Evolutionary conservation across 2,329 filamentous ascomycete genomes (phyloP), one percentile per base, ranked within the genome.

Genomic region (Colletotrichum sp.): DNA sequence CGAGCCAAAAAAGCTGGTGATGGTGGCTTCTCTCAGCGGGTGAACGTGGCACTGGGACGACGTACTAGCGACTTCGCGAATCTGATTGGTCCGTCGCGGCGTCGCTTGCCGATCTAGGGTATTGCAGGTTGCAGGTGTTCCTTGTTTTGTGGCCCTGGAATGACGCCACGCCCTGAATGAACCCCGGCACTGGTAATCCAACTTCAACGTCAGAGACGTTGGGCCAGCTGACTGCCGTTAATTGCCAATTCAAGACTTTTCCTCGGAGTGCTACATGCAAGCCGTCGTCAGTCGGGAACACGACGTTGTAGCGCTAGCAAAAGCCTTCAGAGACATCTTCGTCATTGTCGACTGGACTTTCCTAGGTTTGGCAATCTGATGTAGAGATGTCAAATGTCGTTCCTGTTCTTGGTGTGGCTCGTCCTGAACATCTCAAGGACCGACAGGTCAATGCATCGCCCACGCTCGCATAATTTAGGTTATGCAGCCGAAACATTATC

Each of bases 111-210:
- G 74, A 65, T 76, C 70, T 52, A 68, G 70, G 73, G 64, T 48
- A 73, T 64, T 73, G 73, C 73, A 68, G 70, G 70, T 69, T 59
- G 70, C 70, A 65, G 26, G 32, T 60, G 26, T 76, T 76, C 65
- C 74, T 65, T 76, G 74, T 76, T 76, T 76, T 74, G 70, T 74
- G 64, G 74, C 60, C 39, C 59, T 65, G 65, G 44, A 65, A 76
- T 76, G 74, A 76, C 74, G 74, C 70, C 65, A 76, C 71, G 74
- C 71, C 70, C 36, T 74, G 59, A 36, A 60, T 34, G 62, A 65
- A 34, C 73, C 72, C 73, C 55, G 55, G 39, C 63, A 32, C 26
- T 22, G 44, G 48, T 44, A 75, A 48, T 52, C 64, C 64, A 52
- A 74, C 70, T 69, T 60, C 70, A 76, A 69, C 73, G 73, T 75